Evolutionary conservation across 1,284 basidiomycete genomes (phyloP), one percentile per base, ranked within the genome.

Genomic region (Ustilago sp.): DNA sequence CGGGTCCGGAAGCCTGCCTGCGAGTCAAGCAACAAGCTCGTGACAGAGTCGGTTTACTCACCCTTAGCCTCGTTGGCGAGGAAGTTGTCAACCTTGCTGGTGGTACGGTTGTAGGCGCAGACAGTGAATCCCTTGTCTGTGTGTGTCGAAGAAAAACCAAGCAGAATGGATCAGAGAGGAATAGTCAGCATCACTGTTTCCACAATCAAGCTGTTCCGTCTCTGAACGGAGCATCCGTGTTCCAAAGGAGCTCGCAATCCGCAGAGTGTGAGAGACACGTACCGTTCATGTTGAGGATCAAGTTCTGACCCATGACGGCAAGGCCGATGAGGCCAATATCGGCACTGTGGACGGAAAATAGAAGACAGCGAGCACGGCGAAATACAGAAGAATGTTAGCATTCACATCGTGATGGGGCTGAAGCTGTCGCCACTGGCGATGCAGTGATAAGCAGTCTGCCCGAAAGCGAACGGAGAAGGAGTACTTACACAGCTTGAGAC

Each of bases 61-160:
- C 95, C 96, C 90, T 98, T 98, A 78, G 97, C 97, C 89, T 99
- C 94, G 88, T 98, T 95, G 77, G 89, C 91, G 74, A 99, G 91
- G 91, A 99, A 99, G 87, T 90, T 87, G 87, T 98, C 95, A 81
- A 99, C 95, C 88, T 99, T 99, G 89, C 91, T 92, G 82, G 92
- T 93, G 55, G 96, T 99, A 83, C 96, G 93, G 90, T 99, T 99
- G 90, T 93, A 99, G 31, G 94, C 95, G 80, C 94, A 92, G 83
- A 99, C 97, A 79, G 89, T 95, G 89, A 95, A 99, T 60, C 97
- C 97, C 89, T 99, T 98, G 90, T 98, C 96, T 84, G 68, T 63
- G 31, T 28, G 28, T 3, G 34, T 45, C 36, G 36, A 9, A 45
- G n/a, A 8, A 34, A 38, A 47, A n/a, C 28, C 43, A 17, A 15